Evolutionary conservation across 2,329 filamentous ascomycete species (phyloP).

Genomic region (Trichoderma gracile): DNA sequence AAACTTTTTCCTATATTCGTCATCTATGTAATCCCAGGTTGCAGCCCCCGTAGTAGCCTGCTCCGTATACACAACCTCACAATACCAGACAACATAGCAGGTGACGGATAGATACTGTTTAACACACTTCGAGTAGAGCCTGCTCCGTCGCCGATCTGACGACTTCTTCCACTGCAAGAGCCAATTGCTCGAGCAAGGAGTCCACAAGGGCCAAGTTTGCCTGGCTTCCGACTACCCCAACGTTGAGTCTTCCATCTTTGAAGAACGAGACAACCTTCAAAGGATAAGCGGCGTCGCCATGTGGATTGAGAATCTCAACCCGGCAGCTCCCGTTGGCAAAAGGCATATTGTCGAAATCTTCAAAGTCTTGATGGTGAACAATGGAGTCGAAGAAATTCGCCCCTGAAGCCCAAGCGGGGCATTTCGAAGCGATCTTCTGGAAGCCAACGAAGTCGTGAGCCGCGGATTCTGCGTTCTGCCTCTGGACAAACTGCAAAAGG

Average conservation of each 20-base stretch:
- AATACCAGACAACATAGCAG: too few species aligned
- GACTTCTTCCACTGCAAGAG: not conserved
- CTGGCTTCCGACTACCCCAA: not conserved
- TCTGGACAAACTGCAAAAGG: slow-evolving; percentile 31
- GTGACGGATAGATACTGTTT: too few species aligned
- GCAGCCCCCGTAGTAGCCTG: too few species aligned
- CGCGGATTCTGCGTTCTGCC: slow-evolving; percentile 32
- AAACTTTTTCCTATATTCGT: too few species aligned
- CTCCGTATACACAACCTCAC: too few species aligned
- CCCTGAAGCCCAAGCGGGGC: slow-evolving; percentile 29
- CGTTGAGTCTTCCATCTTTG: not conserved
- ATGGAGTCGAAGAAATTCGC: slow-evolving; percentile 33
- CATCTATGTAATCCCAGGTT: too few species aligned
- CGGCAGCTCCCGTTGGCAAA: slow-evolving; percentile 30
- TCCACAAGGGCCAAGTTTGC: not conserved
- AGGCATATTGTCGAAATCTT: slow-evolving; percentile 35
- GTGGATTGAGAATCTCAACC: slow-evolving; percentile 7
- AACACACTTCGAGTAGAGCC: too few species aligned
- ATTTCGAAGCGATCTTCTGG: slow-evolving; percentile 29
- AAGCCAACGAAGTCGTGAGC: slow-evolving; percentile 33
- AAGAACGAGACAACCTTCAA: slow-evolving; percentile 1
- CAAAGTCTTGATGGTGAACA: slow-evolving; percentile 35
- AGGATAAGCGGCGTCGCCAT: slow-evolving; percentile 5
- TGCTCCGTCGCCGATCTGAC: not conserved
- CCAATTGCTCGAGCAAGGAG: not conserved